Percentiles rank a stretch among this genome's conserved stretches.
These are phyloP conservation scores for Lenzites betulinus DNA, from an alignment of 768 basidiomycete species.

Conservation along the genomic window DNA sequence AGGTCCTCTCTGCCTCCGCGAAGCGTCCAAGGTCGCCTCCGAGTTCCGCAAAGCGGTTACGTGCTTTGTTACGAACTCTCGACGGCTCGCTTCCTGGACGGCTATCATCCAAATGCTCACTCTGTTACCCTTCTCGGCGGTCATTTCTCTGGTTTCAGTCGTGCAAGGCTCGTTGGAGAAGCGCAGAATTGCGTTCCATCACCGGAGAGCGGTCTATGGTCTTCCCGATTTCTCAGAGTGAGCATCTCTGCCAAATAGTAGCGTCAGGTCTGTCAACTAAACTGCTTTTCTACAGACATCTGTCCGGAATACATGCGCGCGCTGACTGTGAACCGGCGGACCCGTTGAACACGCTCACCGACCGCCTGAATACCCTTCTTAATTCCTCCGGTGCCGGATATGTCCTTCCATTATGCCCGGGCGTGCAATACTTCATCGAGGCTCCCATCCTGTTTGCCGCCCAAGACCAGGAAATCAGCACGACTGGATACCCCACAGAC, in stretches of 20 bases:
- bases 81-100: not conserved
- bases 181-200: not conserved
- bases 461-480: constrained; percentile 79
- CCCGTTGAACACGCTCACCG: constrained; percentile 61
- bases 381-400: constrained; percentile 68
- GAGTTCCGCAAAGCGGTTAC: not conserved
- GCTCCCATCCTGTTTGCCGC: constrained; percentile 68
- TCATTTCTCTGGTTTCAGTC: not conserved
- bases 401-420: constrained; percentile 65
- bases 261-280: not conserved
- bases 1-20: not conserved
- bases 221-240: not conserved
- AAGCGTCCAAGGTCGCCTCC: not conserved
- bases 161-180: not conserved
- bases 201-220: not conserved
- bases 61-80: not conserved
- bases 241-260: not conserved
- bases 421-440: constrained; percentile 60
- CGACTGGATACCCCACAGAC: constrained; percentile 71
- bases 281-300: not conserved
- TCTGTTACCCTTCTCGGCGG: not conserved
- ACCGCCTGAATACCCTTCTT: constrained; percentile 65
- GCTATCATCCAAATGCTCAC: not conserved
- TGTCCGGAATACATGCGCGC: constrained; percentile 17
- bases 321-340: constrained; percentile 44